A percentile compares a stretch with the other conserved stretches of the same genome.
phyloP scores from a whole-genome alignment of 805 yeast species.

The Ogataea corticis region DNA sequence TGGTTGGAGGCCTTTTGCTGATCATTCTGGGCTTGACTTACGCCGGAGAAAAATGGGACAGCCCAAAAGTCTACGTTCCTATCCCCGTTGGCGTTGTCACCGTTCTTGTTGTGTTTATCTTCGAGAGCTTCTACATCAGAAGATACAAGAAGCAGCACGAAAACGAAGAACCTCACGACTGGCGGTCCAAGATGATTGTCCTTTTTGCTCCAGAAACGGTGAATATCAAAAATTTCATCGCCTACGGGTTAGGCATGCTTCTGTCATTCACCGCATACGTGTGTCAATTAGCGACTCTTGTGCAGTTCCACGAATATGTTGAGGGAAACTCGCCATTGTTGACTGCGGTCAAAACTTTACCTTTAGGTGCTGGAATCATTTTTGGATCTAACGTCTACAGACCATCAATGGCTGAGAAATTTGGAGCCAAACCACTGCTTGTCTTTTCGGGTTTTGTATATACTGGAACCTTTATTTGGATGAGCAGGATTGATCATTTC shows the following conservation, averaged over 20 bases:
- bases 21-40: slow-evolving; percentile 46
- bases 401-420: slow-evolving; percentile 7
- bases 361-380: slow-evolving; percentile 34
- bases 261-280: slow-evolving; percentile 11
- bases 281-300: slow-evolving; percentile 5
- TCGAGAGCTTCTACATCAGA: slow-evolving; percentile 31
- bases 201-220: slow-evolving; percentile 25
- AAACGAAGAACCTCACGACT: slow-evolving; percentile 4
- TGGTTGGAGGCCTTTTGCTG: slow-evolving; percentile 40
- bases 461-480: slow-evolving; percentile 23
- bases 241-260: slow-evolving; percentile 12
- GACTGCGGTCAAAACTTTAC: slow-evolving; percentile 39
- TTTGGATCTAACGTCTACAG: slow-evolving; percentile 28
- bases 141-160: slow-evolving; percentile 7
- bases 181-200: slow-evolving; percentile 19
- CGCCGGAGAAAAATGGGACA: slow-evolving; percentile 45
- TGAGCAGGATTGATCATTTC: slow-evolving; percentile 20
- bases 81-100: slow-evolving; percentile 39
- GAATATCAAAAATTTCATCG: slow-evolving; percentile 23
- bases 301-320: slow-evolving; percentile 30
- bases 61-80: slow-evolving; percentile 43
- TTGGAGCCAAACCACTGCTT: slow-evolving; percentile 24
- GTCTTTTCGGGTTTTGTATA: slow-evolving; percentile 13
- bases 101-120: slow-evolving; percentile 28
- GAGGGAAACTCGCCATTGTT: slow-evolving; percentile 34